Evolutionary conservation across 2,329 filamentous ascomycete genomes (phyloP).

Genomic region (Delphinella strobiligena): DNA sequence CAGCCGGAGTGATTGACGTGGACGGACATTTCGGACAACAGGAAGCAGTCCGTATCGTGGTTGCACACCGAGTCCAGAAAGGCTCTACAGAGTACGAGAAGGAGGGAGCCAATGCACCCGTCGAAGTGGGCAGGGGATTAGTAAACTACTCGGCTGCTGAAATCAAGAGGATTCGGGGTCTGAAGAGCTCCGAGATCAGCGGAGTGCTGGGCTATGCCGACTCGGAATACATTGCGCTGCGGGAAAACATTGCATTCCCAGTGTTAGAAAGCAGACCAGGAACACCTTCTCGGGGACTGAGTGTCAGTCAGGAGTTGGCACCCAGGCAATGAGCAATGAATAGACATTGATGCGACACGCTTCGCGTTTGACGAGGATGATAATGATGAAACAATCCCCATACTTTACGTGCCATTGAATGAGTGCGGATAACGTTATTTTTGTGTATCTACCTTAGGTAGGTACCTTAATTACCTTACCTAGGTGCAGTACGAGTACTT

Average conservation of each 20-base stretch:
- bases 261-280: slow-evolving; percentile 14
- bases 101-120: slow-evolving; percentile 37
- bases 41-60: slow-evolving; percentile 78
- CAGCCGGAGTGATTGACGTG: slow-evolving; percentile 81
- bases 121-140: slow-evolving; percentile 74
- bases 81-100: slow-evolving; percentile 25
- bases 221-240: slow-evolving; percentile 82
- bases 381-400: too few species aligned
- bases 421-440: too few species aligned
- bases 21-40: slow-evolving; percentile 83
- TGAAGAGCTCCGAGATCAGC: slow-evolving; percentile 70
- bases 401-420: too few species aligned
- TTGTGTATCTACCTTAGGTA: too few species aligned
- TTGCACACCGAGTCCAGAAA: slow-evolving; percentile 47
- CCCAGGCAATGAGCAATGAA: neutral
- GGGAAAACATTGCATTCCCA: slow-evolving; percentile 78
- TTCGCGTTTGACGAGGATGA: neutral
- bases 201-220: slow-evolving; percentile 79
- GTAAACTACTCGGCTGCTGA: slow-evolving; percentile 88
- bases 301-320: neutral
- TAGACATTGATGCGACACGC: neutral
- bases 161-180: slow-evolving; percentile 71
- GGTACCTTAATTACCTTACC: too few species aligned
- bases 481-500: too few species aligned
- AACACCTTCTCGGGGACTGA: slow-evolving; percentile 1